phyloP scores from a whole-genome alignment of 1,284 basidiomycete species.

The Fomitopsis pinicola region DNA sequence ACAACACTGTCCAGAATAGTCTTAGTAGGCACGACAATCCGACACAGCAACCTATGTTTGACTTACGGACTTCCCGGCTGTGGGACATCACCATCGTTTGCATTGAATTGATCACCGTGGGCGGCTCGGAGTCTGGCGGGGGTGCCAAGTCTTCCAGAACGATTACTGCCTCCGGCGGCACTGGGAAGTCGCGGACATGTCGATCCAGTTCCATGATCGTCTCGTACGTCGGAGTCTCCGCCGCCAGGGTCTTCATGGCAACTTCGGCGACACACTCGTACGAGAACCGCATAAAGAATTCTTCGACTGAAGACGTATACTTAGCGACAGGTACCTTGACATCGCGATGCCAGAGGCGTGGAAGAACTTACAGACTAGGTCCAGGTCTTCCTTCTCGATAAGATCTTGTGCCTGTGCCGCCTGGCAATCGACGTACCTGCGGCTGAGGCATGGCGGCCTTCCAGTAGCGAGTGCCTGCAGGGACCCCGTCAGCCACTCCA shows the following conservation, averaged over 20 bases:
- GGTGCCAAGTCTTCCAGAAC: conserved; percentile 25
- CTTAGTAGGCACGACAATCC: neutral
- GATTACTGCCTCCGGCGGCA: conserved; percentile 41
- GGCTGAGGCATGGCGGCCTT: conserved; percentile 27
- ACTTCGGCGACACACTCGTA: conserved; percentile 64
- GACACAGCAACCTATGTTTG: neutral
- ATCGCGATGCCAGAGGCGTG: neutral
- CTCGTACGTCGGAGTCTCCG: conserved; percentile 58
- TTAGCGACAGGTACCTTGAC: conserved; percentile 14
- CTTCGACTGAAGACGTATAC: conserved; percentile 37
- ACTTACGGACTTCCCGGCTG: conserved; percentile 32
- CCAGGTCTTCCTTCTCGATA: neutral
- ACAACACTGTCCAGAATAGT: conserved; percentile 24
- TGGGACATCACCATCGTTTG: conserved; percentile 43
- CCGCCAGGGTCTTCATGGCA: conserved; percentile 55
- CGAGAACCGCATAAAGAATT: conserved; percentile 62
- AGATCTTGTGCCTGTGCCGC: neutral
- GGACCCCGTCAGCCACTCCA: conserved; percentile 37
- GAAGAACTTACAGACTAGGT: conserved; percentile 16
- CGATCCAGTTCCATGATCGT: conserved; percentile 71
- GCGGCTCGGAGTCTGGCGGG: conserved; percentile 20
- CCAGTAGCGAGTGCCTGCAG: conserved; percentile 38
- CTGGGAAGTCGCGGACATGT: conserved; percentile 61
- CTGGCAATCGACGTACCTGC: conserved; percentile 27
- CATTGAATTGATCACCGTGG: conserved; percentile 27